Base-by-base conservation (phyloP, 805 yeast genomes). In the Candida corydali region DNA sequence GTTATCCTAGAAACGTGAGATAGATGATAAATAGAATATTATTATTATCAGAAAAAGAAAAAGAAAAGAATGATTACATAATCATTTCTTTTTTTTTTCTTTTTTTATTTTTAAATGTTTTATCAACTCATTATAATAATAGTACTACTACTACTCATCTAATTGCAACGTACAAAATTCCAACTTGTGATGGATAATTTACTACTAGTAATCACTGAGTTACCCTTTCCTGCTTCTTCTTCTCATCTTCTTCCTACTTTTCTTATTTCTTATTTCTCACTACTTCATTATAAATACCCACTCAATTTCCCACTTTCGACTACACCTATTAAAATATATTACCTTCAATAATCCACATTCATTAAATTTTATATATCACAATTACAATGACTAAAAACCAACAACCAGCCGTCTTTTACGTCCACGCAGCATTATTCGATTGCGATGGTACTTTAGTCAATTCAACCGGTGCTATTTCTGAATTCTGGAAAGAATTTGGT, bases 371-470 rank as follows among this genome's bases (percentile, higher is more conserved):
- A n/a, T n/a, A n/a, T n/a, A n/a, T n/a, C n/a, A n/a, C n/a, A n/a
- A 20, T 20, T 20, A 20, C 24, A 35, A 59, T 61, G 65, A 61
- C 67, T 26, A 41, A 52, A 33, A 52, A 50, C 41, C 63, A 65
- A 52, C 65, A 65, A 56, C 70, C 70, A 27, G 71, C 70, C 47
- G 48, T 57, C 43, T 66, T 66, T 45, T 54, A 61, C 54, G 64
- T 64, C 43, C 54, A 66, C 51, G 73, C 71, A 45, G 72, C 72
- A 35, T 74, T 84, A 44, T 86, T 86, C 61, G 95, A 86, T 63
- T 78, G 88, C 36, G 95, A 86, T 57, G 95, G 95, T 37, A 86
- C 95, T 19, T 68, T 86, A 54, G 86, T 86, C 55, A 78, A 82
- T 59, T 83, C 94, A 27, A 86, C 89, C 41, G 79, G 78, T 38